Evolutionary conservation across 345 rosid genomes (phyloP).

Genomic region (Citrus inodora): DNA sequence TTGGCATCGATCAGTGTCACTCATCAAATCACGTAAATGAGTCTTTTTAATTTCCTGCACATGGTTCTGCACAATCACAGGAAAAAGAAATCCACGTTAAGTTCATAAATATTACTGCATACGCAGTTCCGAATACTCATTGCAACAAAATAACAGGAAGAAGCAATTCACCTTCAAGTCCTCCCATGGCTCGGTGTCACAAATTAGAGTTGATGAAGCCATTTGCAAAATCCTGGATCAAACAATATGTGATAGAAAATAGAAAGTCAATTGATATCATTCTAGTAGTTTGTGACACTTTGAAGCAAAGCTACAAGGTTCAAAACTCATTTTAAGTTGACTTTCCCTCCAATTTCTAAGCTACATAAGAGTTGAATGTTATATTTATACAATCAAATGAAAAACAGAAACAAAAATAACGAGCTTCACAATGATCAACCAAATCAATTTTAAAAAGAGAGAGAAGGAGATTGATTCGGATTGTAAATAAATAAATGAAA

Average conservation of each 20-base stretch:
- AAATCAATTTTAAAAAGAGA: not conserved
- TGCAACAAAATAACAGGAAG: not conserved
- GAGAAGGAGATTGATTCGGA: not conserved
- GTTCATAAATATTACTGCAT: not conserved
- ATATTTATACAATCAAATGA: not conserved
- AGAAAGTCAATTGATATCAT: not conserved
- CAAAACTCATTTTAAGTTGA: not conserved
- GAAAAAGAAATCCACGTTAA: too few relatives aligned
- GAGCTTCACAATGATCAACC: not conserved
- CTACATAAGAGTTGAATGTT: not conserved
- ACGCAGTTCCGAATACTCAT: not conserved
- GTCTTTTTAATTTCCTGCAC: constrained; percentile 69
- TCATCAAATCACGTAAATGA: constrained; percentile 81
- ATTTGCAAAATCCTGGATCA: constrained; percentile 25
- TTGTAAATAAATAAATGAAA: not conserved
- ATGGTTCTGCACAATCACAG: constrained; percentile 41
- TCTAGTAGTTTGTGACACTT: not conserved
- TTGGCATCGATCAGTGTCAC: constrained; percentile 59
- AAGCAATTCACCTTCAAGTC: constrained; percentile 61
- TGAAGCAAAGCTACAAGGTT: not conserved
- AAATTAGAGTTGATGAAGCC: constrained; percentile 68
- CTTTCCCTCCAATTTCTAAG: not conserved
- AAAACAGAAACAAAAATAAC: not conserved
- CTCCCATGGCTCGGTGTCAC: constrained; percentile 75
- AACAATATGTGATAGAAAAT: not conserved